Conservation (phyloP, 345 rosid genomes). For the Eutrema heterophyllum region DNA sequence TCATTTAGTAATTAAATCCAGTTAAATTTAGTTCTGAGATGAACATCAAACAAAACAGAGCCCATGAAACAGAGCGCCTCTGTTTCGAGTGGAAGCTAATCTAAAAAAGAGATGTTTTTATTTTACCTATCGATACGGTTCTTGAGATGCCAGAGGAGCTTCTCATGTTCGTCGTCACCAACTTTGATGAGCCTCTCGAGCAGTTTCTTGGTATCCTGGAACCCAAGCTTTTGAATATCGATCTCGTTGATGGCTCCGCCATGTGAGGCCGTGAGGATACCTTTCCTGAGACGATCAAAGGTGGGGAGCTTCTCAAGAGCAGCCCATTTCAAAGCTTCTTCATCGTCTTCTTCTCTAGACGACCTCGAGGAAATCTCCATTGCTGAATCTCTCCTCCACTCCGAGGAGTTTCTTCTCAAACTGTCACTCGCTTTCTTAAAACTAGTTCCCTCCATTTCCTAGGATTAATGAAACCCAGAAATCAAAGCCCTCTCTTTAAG, state of each 20-base stretch:
- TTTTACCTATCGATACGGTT: conserved; percentile 63
- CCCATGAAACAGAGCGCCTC: not conserved
- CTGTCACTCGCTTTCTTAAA: conserved; percentile 38
- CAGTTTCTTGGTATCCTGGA: conserved; percentile 64
- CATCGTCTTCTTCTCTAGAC: conserved; percentile 60
- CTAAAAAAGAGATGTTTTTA: not conserved
- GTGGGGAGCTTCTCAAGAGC: conserved; percentile 90
- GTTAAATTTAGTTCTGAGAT: not conserved
- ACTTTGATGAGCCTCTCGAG: conserved; percentile 62
- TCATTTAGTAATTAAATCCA: not conserved
- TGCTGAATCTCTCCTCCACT: conserved; percentile 36
- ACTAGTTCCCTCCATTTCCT: conserved; percentile 36
- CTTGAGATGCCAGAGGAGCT: conserved; percentile 71
- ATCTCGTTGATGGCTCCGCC: conserved; percentile 43
- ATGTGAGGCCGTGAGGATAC: conserved; percentile 50
- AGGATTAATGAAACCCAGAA: conserved; percentile 10
- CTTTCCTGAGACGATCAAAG: conserved; percentile 58
- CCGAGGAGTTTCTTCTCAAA: conserved; percentile 30
- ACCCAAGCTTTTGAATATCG: conserved; percentile 56
- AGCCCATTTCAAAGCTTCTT: conserved; percentile 89
- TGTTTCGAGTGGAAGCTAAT: not conserved
- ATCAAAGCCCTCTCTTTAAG: not conserved
- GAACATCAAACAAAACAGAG: not conserved
- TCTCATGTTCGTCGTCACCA: conserved; percentile 86
- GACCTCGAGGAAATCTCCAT: conserved; percentile 52